Conservation (phyloP, 225 moss, liverwort and hornwort genomes). For the Physcomitrium patens region DNA sequence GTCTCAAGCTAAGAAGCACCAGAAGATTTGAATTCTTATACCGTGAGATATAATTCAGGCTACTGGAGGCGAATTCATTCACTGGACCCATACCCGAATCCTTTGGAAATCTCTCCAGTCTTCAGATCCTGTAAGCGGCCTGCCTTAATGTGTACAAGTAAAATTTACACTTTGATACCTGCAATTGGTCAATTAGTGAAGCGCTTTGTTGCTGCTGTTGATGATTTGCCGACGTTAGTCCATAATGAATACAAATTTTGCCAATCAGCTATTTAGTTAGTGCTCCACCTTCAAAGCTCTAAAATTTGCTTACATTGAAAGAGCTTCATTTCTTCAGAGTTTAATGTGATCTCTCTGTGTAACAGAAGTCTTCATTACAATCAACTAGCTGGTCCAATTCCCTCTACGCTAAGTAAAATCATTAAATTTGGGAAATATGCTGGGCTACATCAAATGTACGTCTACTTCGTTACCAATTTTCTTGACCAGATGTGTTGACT, state of each 20-base stretch:
- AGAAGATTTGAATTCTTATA: neutral
- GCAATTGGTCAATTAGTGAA: neutral
- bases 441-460: slow-evolving; percentile 46
- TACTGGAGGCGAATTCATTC: slow-evolving; percentile 44
- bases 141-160: neutral
- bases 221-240: neutral
- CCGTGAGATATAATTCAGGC: slow-evolving; percentile 27
- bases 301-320: neutral
- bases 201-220: neutral
- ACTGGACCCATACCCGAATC: slow-evolving; percentile 41
- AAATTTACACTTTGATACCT: neutral
- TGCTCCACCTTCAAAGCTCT: neutral
- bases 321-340: neutral
- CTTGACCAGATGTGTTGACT: neutral
- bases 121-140: slow-evolving; percentile 41
- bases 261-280: neutral
- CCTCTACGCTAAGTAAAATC: slow-evolving; percentile 24
- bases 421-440: neutral
- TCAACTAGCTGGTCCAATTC: slow-evolving; percentile 41
- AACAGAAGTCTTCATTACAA: slow-evolving; percentile 68
- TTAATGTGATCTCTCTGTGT: neutral
- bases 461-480: neutral
- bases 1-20: neutral
- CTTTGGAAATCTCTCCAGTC: slow-evolving; percentile 44
- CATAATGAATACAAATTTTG: too few relatives aligned